Base-by-base conservation (phyloP, 2,329 filamentous ascomycete genomes). In the Spiromastix sp. region DNA sequence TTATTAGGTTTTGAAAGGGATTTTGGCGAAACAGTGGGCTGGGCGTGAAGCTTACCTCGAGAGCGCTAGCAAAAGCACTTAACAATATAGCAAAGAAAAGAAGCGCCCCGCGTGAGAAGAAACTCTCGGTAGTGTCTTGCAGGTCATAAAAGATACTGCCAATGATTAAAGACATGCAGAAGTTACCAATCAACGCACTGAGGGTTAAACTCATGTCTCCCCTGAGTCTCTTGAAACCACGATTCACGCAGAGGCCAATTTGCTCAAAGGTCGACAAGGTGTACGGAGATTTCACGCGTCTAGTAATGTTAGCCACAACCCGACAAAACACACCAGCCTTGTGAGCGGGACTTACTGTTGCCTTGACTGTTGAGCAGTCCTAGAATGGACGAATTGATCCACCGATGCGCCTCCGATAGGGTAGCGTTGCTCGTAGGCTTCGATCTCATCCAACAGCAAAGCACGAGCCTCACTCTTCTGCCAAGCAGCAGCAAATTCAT, bases 61-160 rank as follows among this genome's bases (percentile, higher is more conserved):
- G 71, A 37, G 81, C 80, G 54, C 77, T 81, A 42, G 79, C 71
- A 51, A 93, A 91, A 31, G 85, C 85, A 57, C 89, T 93, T 65
- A 91, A 77, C 42, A 94, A 67, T 50, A 86, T 77, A 45, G 84
- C 83, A 53, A 93, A 91, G 73, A 93, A 94, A 34, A 94, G 66
- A 15, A 93, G 68, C 30, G 81, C 79, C 45, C 81, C 82, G 40
- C 85, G 77, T 48, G 75, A 71, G 64, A 78, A 91, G 67, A 93
- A 91, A 50, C 78, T 85, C 11, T 58, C 52, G 0, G 84, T 81
- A 10, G 65, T 68, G 0, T 66, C 50, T 17, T 71, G 54, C 21
- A 93, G 60, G 54, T 93, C 80, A 67, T 74, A 93, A 61, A 91
- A 93, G 47, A 93, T 78, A 44, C 77, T 81, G 34, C 80, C 68